These are phyloP conservation scores for Cicer judaicum DNA, from an alignment of 306 rosid species.

Conservation along the genomic window DNA sequence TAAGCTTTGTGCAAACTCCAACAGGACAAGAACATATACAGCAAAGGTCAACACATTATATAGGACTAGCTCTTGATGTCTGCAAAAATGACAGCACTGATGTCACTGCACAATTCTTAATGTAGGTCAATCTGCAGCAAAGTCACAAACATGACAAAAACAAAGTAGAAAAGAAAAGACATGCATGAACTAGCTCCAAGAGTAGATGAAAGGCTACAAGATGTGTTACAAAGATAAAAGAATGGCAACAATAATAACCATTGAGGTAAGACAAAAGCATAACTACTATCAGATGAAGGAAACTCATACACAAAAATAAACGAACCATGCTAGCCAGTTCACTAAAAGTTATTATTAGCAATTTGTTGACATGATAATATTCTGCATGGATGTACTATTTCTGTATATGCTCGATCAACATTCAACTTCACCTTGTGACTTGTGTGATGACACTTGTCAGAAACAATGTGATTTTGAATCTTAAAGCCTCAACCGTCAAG, in stretches of 20 bases:
- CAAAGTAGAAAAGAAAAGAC: background rate
- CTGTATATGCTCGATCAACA: constrained; percentile 19
- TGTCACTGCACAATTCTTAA: constrained; percentile 35
- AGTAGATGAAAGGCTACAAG: background rate
- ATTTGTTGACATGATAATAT: constrained; percentile 26
- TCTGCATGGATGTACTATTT: constrained; percentile 3
- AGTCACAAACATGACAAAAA: background rate
- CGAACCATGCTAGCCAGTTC: constrained; percentile 25
- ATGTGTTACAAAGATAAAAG: background rate
- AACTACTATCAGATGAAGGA: constrained; percentile 11
- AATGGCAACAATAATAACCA: constrained; percentile 38
- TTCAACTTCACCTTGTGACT: constrained; percentile 38
- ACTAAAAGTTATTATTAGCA: constrained; percentile 1
- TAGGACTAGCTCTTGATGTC: constrained; percentile 79
- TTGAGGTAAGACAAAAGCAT: constrained; percentile 7
- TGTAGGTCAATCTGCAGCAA: constrained; percentile 12
- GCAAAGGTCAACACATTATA: constrained; percentile 52
- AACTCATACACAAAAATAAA: background rate
- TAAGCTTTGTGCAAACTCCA: constrained; percentile 39
- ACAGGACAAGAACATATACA: constrained; percentile 41
- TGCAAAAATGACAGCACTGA: constrained; percentile 48
- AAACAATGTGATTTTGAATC: constrained; percentile 43
- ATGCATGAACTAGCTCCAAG: constrained; percentile 20
- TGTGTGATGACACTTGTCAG: constrained; percentile 19
- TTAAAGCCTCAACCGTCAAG: constrained; percentile 32